Conservation (phyloP, 2,329 filamentous ascomycete species). For the Chaetomium strumarium region DNA sequence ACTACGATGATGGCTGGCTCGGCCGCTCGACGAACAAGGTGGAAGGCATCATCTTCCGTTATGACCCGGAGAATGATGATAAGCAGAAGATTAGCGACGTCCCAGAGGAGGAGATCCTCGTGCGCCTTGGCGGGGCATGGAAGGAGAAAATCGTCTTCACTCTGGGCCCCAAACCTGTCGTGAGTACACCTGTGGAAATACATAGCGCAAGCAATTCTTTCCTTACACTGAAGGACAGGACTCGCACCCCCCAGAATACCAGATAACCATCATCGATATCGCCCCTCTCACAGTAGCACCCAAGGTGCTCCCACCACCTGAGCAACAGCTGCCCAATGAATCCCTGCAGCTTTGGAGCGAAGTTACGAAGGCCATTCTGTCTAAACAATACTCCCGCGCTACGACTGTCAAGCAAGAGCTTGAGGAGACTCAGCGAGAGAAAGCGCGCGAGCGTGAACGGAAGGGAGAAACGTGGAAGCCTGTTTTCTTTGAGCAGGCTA, state of each 20-base stretch:
- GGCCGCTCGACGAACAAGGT: slow-evolving; percentile 88
- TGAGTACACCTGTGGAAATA: slow-evolving; percentile 38
- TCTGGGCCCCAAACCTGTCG: slow-evolving; percentile 53
- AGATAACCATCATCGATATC: slow-evolving; percentile 79
- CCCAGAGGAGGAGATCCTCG: slow-evolving; percentile 75
- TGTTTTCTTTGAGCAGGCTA: slow-evolving; percentile 62
- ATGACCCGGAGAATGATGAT: slow-evolving; percentile 80
- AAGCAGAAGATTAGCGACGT: slow-evolving; percentile 79
- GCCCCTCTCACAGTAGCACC: slow-evolving; percentile 71
- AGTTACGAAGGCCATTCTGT: slow-evolving; percentile 78
- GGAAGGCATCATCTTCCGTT: slow-evolving; percentile 83
- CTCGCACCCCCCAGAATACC: slow-evolving; percentile 50
- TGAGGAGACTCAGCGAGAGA: slow-evolving; percentile 82
- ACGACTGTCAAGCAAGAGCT: slow-evolving; percentile 85
- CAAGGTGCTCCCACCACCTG: slow-evolving; percentile 72
- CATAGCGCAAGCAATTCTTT: background rate
- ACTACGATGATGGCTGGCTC: slow-evolving; percentile 92
- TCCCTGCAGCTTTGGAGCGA: slow-evolving; percentile 80
- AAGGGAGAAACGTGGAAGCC: slow-evolving; percentile 69
- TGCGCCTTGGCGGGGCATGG: slow-evolving; percentile 80
- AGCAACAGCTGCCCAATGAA: slow-evolving; percentile 81
- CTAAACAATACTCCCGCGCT: slow-evolving; percentile 77
- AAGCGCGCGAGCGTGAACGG: slow-evolving; percentile 72
- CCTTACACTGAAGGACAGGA: slow-evolving; percentile 26
- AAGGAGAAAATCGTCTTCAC: slow-evolving; percentile 63